Evolutionary conservation across 768 basidiomycete genomes (phyloP).

Genomic region (Trametes cubensis): DNA sequence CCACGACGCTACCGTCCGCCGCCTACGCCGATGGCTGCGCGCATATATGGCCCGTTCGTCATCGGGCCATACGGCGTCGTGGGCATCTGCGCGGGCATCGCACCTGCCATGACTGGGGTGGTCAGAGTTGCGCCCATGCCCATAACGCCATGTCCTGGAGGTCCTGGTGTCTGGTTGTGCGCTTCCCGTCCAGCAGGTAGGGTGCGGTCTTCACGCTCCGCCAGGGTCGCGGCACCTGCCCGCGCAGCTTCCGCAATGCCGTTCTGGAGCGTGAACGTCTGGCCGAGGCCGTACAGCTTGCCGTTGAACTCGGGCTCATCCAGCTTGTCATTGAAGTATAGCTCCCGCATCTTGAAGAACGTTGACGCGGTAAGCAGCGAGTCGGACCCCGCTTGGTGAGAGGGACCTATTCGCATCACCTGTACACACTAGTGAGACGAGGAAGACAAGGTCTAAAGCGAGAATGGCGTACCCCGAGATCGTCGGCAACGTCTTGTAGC

Average conservation of each 20-base stretch:
- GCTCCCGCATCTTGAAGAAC: conserved; percentile 94
- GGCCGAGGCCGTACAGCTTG: conserved; percentile 82
- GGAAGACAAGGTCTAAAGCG: not conserved
- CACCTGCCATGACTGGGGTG: conserved; percentile 41
- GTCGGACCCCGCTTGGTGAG: conserved; percentile 98
- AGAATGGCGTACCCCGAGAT: conserved; percentile 71
- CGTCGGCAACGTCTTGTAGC: conserved; percentile 94
- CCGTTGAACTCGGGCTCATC: conserved; percentile 84
- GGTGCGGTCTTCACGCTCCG: conserved; percentile 73
- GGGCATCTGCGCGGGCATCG: conserved; percentile 26
- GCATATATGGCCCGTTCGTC: conserved; percentile 66
- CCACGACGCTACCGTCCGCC: conserved; percentile 29
- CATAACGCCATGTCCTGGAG: conserved; percentile 51
- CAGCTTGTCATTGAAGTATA: conserved; percentile 89
- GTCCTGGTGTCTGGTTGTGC: conserved; percentile 61
- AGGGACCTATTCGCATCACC: conserved; percentile 87
- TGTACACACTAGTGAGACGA: conserved; percentile 34
- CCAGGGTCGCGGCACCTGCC: conserved; percentile 66
- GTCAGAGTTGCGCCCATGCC: conserved; percentile 48
- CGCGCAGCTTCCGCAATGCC: conserved; percentile 66
- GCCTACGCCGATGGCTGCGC: conserved; percentile 50
- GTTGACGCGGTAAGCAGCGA: conserved; percentile 90
- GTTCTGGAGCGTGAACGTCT: conserved; percentile 71
- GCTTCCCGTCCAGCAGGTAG: conserved; percentile 47
- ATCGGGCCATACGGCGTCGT: conserved; percentile 60